Evolutionary conservation across 768 basidiomycete species (phyloP), one percentile per base, ranked within the genome.

Genomic region (Leccinum subgranulosum): DNA sequence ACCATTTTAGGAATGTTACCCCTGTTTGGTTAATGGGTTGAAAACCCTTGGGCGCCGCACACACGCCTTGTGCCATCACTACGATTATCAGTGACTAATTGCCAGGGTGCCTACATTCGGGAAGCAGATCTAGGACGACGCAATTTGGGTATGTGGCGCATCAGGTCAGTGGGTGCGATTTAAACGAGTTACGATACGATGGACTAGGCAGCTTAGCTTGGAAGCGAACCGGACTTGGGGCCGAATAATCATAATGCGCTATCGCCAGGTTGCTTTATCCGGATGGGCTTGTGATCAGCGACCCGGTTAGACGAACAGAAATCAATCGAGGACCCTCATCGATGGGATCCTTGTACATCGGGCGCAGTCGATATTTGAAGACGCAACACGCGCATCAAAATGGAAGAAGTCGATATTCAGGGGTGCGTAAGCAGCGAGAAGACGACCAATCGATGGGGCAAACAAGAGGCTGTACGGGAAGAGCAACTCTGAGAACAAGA

Each of bases 301-400:
- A 43, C 11, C 17, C 8, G 36, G 36, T 17, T 17, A 39, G 36
- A 43, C 41, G 41, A 19, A 43, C 5, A 43, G 41, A 43, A 43
- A 43, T 51, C 63, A 54, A 67, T 59, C 57, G 55, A 62, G 59
- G 51, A 43, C 55, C 49, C 28, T 43, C 51, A 66, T 58, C 57
- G 50, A 59, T 58, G 61, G 39, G 33, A 51, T 57, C 51, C 51
- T 63, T 65, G 36, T 43, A 60, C 55, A 71, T 69, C 69, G 65
- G 67, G 54, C 70, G 68, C 58, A 71, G 69, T 67, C 51, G 57
- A 54, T 47, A 69, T 69, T 67, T 67, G 68, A 70, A 60, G 59
- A 66, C 57, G 50, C 49, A 68, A 70, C 70, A 72, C 72, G 70
- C 70, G 72, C 72, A 72, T 72, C 70, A 72, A 49, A 72, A 72